Percentiles rank a stretch among this genome's conserved stretches.
These are phyloP conservation scores for Elasticomyces elasticus DNA, from an alignment of 495 filamentous ascomycete genomes.

Conservation along the genomic window DNA sequence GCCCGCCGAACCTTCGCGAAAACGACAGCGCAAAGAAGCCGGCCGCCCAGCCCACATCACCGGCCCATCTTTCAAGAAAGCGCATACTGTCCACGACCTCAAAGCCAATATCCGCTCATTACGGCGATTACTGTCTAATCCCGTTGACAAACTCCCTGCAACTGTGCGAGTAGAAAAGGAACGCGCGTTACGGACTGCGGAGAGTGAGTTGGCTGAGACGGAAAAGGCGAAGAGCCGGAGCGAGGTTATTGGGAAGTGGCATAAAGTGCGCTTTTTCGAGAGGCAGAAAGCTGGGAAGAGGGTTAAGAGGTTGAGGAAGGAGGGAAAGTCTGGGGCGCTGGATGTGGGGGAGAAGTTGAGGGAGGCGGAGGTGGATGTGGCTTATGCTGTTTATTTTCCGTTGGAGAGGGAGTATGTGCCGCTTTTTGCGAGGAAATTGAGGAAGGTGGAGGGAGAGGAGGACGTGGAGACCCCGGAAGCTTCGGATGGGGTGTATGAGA, in stretches of 20 bases:
- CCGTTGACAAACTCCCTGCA: slow-evolving; percentile 50
- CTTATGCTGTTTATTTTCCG: slow-evolving; percentile 79
- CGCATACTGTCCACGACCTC: slow-evolving; percentile 33
- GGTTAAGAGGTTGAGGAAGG: slow-evolving; percentile 35
- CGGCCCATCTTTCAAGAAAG: slow-evolving; percentile 32
- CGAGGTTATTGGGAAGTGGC: slow-evolving; percentile 75
- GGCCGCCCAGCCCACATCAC: slow-evolving; percentile 23
- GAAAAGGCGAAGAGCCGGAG: slow-evolving; percentile 50
- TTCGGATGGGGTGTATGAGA: slow-evolving; percentile 8
- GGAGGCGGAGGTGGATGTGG: slow-evolving; percentile 61
- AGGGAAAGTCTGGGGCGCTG: slow-evolving; percentile 37
- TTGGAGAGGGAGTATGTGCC: slow-evolving; percentile 69
- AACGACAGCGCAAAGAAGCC: slow-evolving; percentile 6
- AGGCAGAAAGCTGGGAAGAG: slow-evolving; percentile 66
- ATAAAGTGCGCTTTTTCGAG: slow-evolving; percentile 91
- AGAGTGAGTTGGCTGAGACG: slow-evolving; percentile 55
- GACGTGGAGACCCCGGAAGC: slow-evolving; percentile 13
- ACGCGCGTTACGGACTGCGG: slow-evolving; percentile 65
- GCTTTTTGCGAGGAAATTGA: slow-evolving; percentile 51
- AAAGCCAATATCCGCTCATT: slow-evolving; percentile 55
- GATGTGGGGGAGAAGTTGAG: slow-evolving; percentile 41
- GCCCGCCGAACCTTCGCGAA: slow-evolving; percentile 19
- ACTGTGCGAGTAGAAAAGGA: slow-evolving; percentile 67
- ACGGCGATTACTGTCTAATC: slow-evolving; percentile 47
- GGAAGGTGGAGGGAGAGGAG: slow-evolving; percentile 23